A percentile compares a stretch with the other conserved stretches of the same genome.
These are phyloP conservation scores for Pichia sp. DNA, from an alignment of 1,139 yeast species.

Conservation along the genomic window DNA sequence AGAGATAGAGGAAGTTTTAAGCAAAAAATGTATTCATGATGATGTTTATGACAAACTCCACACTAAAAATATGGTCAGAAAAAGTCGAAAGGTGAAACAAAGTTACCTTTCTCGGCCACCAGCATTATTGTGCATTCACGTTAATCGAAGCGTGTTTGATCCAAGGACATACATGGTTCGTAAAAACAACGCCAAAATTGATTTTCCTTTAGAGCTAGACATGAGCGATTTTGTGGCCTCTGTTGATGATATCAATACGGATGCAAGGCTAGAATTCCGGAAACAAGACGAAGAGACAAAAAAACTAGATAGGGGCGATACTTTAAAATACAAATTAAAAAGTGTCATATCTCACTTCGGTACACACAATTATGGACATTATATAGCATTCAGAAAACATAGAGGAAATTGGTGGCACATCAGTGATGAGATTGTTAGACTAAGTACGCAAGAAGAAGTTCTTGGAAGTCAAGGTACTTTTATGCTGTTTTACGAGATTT, in stretches of 20 bases:
- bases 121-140: slow-evolving; percentile 76
- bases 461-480: slow-evolving; percentile 81
- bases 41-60: slow-evolving; percentile 70
- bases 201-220: slow-evolving; percentile 66
- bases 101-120: slow-evolving; percentile 79
- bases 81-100: slow-evolving; percentile 79
- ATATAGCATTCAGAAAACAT: slow-evolving; percentile 75
- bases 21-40: slow-evolving; percentile 70
- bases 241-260: slow-evolving; percentile 66
- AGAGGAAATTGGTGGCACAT: slow-evolving; percentile 94
- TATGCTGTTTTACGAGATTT: slow-evolving; percentile 80
- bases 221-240: slow-evolving; percentile 68
- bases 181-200: slow-evolving; percentile 79
- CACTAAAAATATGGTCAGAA: slow-evolving; percentile 69
- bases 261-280: slow-evolving; percentile 73
- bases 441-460: slow-evolving; percentile 77
- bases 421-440: slow-evolving; percentile 81
- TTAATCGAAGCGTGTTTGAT: slow-evolving; percentile 89
- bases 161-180: slow-evolving; percentile 77
- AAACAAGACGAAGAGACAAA: slow-evolving; percentile 44
- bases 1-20: slow-evolving; percentile 55
- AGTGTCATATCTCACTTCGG: slow-evolving; percentile 92
- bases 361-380: slow-evolving; percentile 92
- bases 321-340: slow-evolving; percentile 61
- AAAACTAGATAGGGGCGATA: slow-evolving; percentile 26